Evolutionary conservation across 1,139 yeast species (phyloP).

Genomic region (Debaryomyces subglobosus): DNA sequence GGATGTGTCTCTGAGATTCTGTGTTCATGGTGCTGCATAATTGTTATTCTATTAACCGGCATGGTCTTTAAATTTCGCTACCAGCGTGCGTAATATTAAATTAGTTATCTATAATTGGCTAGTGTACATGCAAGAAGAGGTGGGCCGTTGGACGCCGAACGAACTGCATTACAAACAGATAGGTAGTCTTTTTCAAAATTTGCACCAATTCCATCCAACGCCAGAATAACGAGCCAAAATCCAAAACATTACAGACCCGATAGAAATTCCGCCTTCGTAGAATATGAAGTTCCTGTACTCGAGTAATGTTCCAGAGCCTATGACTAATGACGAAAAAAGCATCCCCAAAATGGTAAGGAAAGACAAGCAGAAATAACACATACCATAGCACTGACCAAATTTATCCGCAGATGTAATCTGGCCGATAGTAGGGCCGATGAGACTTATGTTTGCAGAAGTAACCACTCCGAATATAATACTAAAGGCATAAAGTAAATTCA

Average conservation of each 20-base stretch:
- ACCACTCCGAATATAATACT: slow-evolving; percentile 32
- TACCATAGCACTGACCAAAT: slow-evolving; percentile 72
- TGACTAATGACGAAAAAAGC: slow-evolving; percentile 31
- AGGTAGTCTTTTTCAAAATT: slow-evolving; percentile 18
- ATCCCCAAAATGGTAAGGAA: slow-evolving; percentile 54
- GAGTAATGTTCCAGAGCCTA: slow-evolving; percentile 20
- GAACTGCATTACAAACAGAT: not conserved
- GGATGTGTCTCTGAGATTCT: not conserved
- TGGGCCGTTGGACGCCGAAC: not conserved
- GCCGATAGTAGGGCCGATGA: slow-evolving; percentile 50
- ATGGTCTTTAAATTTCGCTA: not conserved
- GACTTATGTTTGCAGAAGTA: slow-evolving; percentile 33
- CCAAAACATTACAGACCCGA: slow-evolving; percentile 25
- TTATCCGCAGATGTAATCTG: slow-evolving; percentile 67
- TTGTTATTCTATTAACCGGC: not conserved
- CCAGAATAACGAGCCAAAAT: slow-evolving; percentile 23
- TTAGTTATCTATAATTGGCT: not conserved
- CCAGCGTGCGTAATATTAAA: not conserved
- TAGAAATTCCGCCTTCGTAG: slow-evolving; percentile 31
- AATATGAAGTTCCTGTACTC: slow-evolving; percentile 28
- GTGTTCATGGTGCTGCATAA: not conserved
- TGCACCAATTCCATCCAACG: slow-evolving; percentile 31
- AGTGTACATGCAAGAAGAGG: not conserved
- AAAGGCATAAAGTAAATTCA: slow-evolving; percentile 25
- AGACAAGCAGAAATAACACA: slow-evolving; percentile 65